A percentile compares a stretch with the other conserved stretches of the same genome.
These are phyloP conservation scores for Leccinum rimulosum DNA, from an alignment of 768 basidiomycete species.

Conservation along the genomic window DNA sequence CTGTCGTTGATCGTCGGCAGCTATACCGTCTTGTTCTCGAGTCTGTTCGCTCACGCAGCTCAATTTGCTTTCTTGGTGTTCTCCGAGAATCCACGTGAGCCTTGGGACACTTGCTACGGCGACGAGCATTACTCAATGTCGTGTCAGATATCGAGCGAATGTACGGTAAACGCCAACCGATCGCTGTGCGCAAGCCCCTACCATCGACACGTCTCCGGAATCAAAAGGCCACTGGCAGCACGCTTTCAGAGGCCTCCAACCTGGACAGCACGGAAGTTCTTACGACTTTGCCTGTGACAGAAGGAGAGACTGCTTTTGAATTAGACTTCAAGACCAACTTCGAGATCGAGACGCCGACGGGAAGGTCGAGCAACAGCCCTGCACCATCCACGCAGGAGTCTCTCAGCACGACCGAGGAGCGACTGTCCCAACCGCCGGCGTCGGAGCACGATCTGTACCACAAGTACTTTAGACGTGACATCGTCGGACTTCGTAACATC, in stretches of 20 bases:
- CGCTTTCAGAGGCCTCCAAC: constrained; percentile 11
- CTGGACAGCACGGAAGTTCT: constrained; percentile 31
- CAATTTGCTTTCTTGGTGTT: no score
- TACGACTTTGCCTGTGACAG: constrained; percentile 51
- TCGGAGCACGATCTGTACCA: constrained; percentile 92
- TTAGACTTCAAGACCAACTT: constrained; percentile 64
- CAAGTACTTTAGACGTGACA: constrained; percentile 88
- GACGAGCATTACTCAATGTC: no score
- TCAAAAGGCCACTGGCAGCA: no score
- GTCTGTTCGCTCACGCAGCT: constrained; percentile 87
- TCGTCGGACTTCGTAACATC: constrained; percentile 74
- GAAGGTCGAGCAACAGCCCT: constrained; percentile 3
- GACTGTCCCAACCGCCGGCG: constrained; percentile 20
- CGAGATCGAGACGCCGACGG: constrained; percentile 41
- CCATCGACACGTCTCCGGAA: no score
- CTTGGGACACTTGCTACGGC: no score
- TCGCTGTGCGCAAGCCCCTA: no score
- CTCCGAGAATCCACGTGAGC: no score
- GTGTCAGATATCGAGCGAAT: no score
- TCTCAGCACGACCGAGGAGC: neutral
- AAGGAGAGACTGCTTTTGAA: constrained; percentile 72
- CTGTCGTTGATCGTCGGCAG: constrained; percentile 90
- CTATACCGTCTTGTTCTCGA: constrained; percentile 88
- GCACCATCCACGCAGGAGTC: constrained; percentile 2
- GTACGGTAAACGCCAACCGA: no score